Evolutionary conservation across 257 asterid genomes (phyloP).

Genomic region (Misopates orontium): DNA sequence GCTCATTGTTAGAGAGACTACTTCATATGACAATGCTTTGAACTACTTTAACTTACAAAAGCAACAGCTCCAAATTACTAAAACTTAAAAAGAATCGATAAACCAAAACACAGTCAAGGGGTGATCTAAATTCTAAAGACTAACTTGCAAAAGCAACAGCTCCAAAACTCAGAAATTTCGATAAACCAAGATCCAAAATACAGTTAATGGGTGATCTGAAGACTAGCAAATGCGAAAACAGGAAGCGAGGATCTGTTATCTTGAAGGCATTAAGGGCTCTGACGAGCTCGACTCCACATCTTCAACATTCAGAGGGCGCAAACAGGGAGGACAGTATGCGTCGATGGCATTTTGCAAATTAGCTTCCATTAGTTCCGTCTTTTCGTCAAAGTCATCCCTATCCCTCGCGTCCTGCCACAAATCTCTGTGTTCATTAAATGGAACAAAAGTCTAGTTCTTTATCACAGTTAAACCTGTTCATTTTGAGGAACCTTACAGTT

Average conservation of each 20-base stretch:
- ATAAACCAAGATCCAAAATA: not conserved
- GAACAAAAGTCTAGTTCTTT: not conserved
- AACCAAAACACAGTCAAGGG: too few species aligned
- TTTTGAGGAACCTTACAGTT: too few species aligned
- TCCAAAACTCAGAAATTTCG: not conserved
- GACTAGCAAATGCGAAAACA: conserved; percentile 5
- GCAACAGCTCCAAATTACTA: too few species aligned
- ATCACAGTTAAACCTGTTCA: too few species aligned
- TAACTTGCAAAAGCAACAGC: too few species aligned
- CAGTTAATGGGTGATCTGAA: not conserved
- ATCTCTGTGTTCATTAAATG: not conserved
- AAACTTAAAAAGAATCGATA: too few species aligned
- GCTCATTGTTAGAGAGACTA: too few species aligned
- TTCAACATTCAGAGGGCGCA: conserved; percentile 51
- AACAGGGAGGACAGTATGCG: conserved; percentile 87
- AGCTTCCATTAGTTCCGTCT: conserved; percentile 50
- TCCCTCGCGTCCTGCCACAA: conserved; percentile 72
- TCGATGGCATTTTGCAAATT: conserved; percentile 53
- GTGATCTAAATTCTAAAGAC: too few species aligned
- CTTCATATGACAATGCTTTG: too few species aligned
- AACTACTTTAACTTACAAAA: too few species aligned
- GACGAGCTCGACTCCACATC: conserved; percentile 49
- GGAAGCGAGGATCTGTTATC: conserved; percentile 11
- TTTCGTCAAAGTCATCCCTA: conserved; percentile 71
- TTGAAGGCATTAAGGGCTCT: conserved; percentile 44